Evolutionary conservation across 345 rosid species (phyloP), one percentile per base, ranked within the genome.

Genomic region (Abelmoschus esculentus): DNA sequence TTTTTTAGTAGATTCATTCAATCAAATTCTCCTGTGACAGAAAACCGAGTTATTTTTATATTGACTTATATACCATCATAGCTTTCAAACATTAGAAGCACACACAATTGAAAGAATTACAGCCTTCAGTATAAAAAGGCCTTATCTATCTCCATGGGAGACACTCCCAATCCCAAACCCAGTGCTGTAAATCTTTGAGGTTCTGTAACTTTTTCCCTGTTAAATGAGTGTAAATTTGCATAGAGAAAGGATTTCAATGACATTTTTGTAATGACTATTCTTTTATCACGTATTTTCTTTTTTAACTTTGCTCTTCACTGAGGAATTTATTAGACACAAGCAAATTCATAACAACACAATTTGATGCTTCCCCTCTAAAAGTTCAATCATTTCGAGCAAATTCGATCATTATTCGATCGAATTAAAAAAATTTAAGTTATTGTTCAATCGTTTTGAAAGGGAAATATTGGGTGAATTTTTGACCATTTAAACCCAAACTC

Each of bases 1-100:
- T 86, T 81, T 7, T 73, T 50, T 58, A 71, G 66, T 84, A 82
- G 79, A 77, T 65, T 75, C 52, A 77, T 64, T 54, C 58, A 19
- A 18, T 75, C 52, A 14, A 36, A 36, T 50, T 26, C 36, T 65
- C 62, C 59, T 49, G 66, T 75, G 47, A 74, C 76, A 55, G 83
- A 74, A 19, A 52, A 72, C 54, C 54, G 69, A 69, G 70, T 13
- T 38, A 67, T 22, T 42, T 42, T 49, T 68, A 72, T 75, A 82
- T 76, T 74, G 32, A 28, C n/a, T 67, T 69, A 79, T 75, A 75
- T 75, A 75, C 75, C 14, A 10, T 55, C 60, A 55, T 19, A 10
- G 59, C 71, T 54, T 70, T 77, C 6, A 5, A 62, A 69, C 72
- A 34, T 36, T 58, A 44, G 11, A 32, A 44, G 8, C 19, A 22